These are phyloP conservation scores for Vaccinium myrtillus DNA, from an alignment of 148 eudicot genomes.

Conservation along the genomic window DNA sequence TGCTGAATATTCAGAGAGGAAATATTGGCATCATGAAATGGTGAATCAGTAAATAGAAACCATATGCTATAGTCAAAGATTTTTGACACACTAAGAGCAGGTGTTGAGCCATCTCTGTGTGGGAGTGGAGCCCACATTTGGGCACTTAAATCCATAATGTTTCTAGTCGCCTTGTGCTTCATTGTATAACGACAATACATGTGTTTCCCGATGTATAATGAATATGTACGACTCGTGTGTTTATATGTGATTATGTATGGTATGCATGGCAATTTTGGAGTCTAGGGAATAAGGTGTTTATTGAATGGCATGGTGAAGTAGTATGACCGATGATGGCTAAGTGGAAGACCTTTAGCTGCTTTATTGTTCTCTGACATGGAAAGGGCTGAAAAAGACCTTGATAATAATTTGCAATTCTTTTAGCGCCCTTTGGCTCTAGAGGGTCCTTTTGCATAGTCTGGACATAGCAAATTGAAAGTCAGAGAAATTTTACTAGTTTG, in stretches of 20 bases:
- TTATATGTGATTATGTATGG: neutral
- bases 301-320: neutral
- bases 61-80: neutral
- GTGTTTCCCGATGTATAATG: neutral
- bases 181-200: neutral
- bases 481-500: neutral
- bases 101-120: neutral
- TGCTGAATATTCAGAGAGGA: neutral
- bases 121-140: neutral
- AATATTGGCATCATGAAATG: too few species aligned
- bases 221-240: neutral
- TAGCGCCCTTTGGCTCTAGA: neutral
- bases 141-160: neutral
- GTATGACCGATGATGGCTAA: neutral
- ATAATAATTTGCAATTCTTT: neutral
- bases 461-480: neutral
- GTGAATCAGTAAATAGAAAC: too few species aligned
- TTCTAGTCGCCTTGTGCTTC: neutral
- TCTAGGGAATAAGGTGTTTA: neutral
- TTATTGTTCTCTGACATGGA: neutral
- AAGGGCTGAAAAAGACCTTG: neutral
- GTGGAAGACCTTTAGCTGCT: neutral
- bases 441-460: neutral
- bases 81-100: neutral
- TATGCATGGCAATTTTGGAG: neutral